Base-by-base conservation (phyloP, 2,329 filamentous ascomycete species). In the Scedosporium boydii region DNA sequence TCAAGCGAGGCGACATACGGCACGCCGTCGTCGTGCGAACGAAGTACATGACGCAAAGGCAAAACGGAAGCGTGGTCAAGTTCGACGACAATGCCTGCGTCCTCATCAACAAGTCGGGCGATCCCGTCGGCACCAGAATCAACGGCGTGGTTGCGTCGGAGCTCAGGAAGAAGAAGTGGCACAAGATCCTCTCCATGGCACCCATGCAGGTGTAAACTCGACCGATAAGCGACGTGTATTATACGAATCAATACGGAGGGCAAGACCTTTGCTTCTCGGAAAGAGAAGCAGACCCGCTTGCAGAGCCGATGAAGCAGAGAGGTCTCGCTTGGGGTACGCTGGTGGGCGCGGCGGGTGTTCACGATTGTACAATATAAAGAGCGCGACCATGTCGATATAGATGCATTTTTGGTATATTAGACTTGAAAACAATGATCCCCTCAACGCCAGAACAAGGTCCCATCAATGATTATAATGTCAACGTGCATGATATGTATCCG, bases 21-120 rank as follows among this genome's bases (percentile, higher is more conserved):
- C 95, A 99, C 76, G 95, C 95, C 21, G 91, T 99, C 55, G 87
- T 99, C 27, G 96, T 99, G 64, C 89, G 95, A 66, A 96, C 93
- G 44, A 86, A 81, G 70, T 96, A 98, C 79, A 89, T 93, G 77
- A 85, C 89, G 65, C 90, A 95, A 75, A 84, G 95, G 66, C 85
- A 86, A 38, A 95, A 99, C 78, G 95, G 95, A 60, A 93, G 88
- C 72, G 87, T 95, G 57, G 88, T 99, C 67, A 87, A 87, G 68
- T 99, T 99, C 75, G 95, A 96, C 76, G 95, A 99, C 77, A 99
- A 99, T 76, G 95, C 95, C 58, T 99, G 95, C 74, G 95, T 99
- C 56, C 80, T 99, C 68, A 89, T 99, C 75, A 98, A 96, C 79
- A 99, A 98, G 83, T 84, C 91, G 9, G 96, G 95, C 53, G 95